phyloP scores from a whole-genome alignment of 495 filamentous ascomycete species.

The Trichoderma gamsii region DNA sequence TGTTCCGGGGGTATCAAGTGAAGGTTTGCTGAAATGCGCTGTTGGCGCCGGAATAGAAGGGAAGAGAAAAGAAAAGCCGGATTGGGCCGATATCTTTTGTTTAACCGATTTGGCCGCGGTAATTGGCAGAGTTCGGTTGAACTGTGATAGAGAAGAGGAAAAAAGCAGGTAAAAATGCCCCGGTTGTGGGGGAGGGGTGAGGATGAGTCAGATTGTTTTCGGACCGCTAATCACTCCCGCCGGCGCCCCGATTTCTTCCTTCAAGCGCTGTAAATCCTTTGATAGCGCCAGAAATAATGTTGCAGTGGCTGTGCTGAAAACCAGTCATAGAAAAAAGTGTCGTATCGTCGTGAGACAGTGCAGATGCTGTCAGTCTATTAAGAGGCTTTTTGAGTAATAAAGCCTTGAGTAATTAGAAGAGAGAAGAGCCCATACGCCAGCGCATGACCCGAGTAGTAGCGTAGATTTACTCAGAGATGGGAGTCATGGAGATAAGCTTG shows the following conservation, averaged over 20 bases:
- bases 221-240: not conserved
- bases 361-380: not conserved
- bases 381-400: not conserved
- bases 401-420: not conserved
- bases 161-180: not conserved
- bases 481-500: constrained; percentile 42
- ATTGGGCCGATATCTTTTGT: not conserved
- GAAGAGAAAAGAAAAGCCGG: not conserved
- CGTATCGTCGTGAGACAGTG: not conserved
- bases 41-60: not conserved
- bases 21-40: not conserved
- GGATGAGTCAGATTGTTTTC: not conserved
- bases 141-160: not conserved
- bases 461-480: constrained; percentile 36
- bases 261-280: not conserved
- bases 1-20: constrained; percentile 10
- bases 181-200: not conserved
- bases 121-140: not conserved
- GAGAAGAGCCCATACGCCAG: constrained; percentile 3
- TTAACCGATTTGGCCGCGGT: constrained; percentile 4
- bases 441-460: not conserved
- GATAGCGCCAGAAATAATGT: not conserved
- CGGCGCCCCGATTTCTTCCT: constrained; percentile 5
- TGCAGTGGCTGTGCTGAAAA: constrained; percentile 7
- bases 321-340: not conserved